Conservation (phyloP, 73 alveolate species). For the Symbiodinium natans region DNA sequence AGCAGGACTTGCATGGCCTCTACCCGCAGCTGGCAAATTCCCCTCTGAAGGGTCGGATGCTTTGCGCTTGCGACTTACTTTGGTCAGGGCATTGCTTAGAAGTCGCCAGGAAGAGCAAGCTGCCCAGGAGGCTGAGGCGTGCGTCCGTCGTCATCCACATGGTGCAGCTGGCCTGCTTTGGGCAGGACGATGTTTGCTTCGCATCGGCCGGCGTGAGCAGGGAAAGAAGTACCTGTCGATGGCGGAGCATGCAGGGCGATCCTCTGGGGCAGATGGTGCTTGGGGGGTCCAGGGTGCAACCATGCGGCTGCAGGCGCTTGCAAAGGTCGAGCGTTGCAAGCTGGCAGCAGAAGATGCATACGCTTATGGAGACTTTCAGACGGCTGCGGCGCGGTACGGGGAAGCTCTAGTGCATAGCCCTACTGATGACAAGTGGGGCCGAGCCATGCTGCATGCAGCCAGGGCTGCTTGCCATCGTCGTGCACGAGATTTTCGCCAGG, state of each 20-base stretch:
- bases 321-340: constrained; percentile 64
- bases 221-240: constrained; percentile 57
- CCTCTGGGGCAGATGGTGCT: constrained; percentile 18
- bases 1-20: constrained; percentile 73
- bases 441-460: constrained; percentile 75
- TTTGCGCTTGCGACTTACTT: constrained; percentile 63
- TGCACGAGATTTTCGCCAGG: constrained; percentile 72
- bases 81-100: constrained; percentile 58
- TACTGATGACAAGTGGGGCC: constrained; percentile 89
- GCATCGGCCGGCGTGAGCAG: constrained; percentile 84
- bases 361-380: constrained; percentile 73
- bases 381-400: constrained; percentile 59
- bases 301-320: constrained; percentile 61
- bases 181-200: constrained; percentile 86
- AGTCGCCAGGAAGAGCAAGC: constrained; percentile 72
- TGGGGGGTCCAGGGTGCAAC: constrained; percentile 92
- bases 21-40: constrained; percentile 40
- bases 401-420: constrained; percentile 57
- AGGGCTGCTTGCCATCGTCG: constrained; percentile 93
- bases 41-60: constrained; percentile 84
- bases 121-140: constrained; percentile 78
- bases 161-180: constrained; percentile 69
- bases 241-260: constrained; percentile 28
- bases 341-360: constrained; percentile 81
- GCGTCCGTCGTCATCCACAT: constrained; percentile 52